Conservation (phyloP, 169 alveolate species). For the Cryptosporidium meleagridis region DNA sequence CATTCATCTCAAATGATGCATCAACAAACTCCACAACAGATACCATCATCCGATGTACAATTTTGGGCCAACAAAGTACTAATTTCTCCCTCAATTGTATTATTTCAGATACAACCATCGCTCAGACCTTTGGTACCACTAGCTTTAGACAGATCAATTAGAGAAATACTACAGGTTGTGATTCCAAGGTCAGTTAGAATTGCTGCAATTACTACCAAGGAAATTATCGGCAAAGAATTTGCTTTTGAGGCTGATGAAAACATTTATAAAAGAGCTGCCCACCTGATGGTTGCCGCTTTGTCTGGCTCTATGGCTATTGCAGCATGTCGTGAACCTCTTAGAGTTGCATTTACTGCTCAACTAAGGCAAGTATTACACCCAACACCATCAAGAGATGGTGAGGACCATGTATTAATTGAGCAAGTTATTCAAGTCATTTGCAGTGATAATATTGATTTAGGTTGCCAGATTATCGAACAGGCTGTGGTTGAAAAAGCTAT, state of each 20-base stretch:
- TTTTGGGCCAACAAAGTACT: conserved; percentile 61
- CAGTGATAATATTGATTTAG: conserved; percentile 94
- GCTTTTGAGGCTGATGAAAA: conserved; percentile 93
- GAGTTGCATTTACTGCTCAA: conserved; percentile 89
- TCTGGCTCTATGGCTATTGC: conserved; percentile 96
- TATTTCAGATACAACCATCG: conserved; percentile 88
- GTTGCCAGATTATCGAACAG: conserved; percentile 93
- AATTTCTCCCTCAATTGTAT: conserved; percentile 90
- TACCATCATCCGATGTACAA: conserved; percentile 66
- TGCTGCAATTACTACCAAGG: conserved; percentile 95
- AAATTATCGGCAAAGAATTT: conserved; percentile 95
- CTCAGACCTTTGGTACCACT: conserved; percentile 91
- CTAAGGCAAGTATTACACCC: conserved; percentile 86
- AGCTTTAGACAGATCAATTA: conserved; percentile 95
- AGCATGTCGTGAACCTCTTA: conserved; percentile 95
- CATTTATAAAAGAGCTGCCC: conserved; percentile 91
- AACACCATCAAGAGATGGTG: conserved; percentile 82
- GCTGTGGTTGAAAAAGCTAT: conserved; percentile 94
- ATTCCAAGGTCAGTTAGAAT: conserved; percentile 90
- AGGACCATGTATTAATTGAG: conserved; percentile 88
- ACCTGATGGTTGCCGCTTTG: conserved; percentile 89
- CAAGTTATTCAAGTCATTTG: conserved; percentile 89
- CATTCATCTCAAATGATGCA: conserved; percentile 71
- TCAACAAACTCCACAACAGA: conserved; percentile 75
- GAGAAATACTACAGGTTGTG: conserved; percentile 92